Evolutionary conservation across 148 eudicot species (phyloP), one percentile per base, ranked within the genome.

Genomic region (Heliamphora exappendiculata): DNA sequence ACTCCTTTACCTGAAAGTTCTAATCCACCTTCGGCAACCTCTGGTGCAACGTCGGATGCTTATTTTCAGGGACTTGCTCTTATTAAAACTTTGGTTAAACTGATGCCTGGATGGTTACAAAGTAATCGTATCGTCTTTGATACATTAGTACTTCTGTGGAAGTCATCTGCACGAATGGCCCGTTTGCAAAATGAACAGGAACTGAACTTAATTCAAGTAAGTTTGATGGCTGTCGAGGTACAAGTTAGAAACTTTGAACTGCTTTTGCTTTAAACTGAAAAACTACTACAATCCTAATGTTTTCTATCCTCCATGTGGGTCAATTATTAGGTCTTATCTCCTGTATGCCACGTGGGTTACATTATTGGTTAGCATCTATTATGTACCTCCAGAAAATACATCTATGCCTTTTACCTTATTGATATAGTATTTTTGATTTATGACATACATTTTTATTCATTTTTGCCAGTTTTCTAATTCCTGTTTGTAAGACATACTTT

Each of bases 101-200:
- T 96, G 85, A 91, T 96, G 90, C 99, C 99, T 60, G 79, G 88
- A 22, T 96, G 99, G 99, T 83, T 96, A 80, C 98, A 89, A 67
- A 91, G 86, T 81, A 89, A 93, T 75, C 93, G 95, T 57, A 78
- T 57, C 82, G 78, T 96, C 73, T 96, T 96, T 84, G 97, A 96
- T 76, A 83, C 88, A 34, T 64, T 96, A 76, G 98, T 93, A 71
- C 89, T 84, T 66, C 80, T 93, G 78, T 96, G 99, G 99, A 96
- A 96, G 84, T 93, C 99, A 50, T 86, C 94, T 54, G 91, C 91
- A 14, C 87, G 99, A 84, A 83, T 91, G 75, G 75, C 89, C 62
- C 93, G 98, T 75, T 79, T 96, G 85, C 90, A 89, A 24, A 93
- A 88, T 81, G 98, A 96, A 80, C 99, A 93, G 81, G 99, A 96